Percentiles rank a stretch among this genome's conserved stretches.
These are phyloP conservation scores for Rhodotorula babjevae DNA, from an alignment of 768 basidiomycete genomes.

Conservation along the genomic window DNA sequence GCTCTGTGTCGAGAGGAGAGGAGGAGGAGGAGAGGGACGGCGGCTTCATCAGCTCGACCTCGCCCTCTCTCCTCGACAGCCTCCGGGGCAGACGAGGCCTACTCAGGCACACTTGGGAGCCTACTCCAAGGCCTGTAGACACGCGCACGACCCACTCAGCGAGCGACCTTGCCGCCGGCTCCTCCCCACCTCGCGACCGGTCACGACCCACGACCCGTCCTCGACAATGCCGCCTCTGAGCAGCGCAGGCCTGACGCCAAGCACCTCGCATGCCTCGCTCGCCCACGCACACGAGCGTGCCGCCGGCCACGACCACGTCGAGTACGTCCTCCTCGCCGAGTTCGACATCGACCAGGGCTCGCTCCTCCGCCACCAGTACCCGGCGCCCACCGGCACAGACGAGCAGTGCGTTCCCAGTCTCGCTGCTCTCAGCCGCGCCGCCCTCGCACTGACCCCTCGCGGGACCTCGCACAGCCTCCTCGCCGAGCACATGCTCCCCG, in stretches of 20 bases:
- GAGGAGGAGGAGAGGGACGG: background rate
- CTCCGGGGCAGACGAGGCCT: too few relatives aligned
- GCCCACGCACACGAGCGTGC: background rate
- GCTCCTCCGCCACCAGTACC: slow-evolving; percentile 90
- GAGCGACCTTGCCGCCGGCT: too few relatives aligned
- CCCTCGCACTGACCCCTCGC: too few relatives aligned
- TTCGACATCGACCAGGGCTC: slow-evolving; percentile 96
- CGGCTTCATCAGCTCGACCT: background rate
- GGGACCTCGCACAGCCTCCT: slow-evolving; percentile 59
- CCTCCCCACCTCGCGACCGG: too few relatives aligned
- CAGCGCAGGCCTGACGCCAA: too few relatives aligned
- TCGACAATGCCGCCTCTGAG: too few relatives aligned
- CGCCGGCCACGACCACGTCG: background rate
- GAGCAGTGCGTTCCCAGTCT: slow-evolving; percentile 63
- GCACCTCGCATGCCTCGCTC: background rate
- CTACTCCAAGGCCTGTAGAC: too few relatives aligned
- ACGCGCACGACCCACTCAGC: background rate
- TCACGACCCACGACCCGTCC: too few relatives aligned
- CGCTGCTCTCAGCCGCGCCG: background rate
- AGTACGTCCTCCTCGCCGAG: slow-evolving; percentile 90
- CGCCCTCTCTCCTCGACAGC: background rate
- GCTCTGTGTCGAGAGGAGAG: background rate
- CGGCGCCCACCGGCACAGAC: slow-evolving; percentile 86
- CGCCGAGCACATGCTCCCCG: slow-evolving; percentile 96
- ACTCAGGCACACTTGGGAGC: background rate